Evolutionary conservation across 306 rosid genomes (phyloP).

Genomic region (Fragaria iinumae): DNA sequence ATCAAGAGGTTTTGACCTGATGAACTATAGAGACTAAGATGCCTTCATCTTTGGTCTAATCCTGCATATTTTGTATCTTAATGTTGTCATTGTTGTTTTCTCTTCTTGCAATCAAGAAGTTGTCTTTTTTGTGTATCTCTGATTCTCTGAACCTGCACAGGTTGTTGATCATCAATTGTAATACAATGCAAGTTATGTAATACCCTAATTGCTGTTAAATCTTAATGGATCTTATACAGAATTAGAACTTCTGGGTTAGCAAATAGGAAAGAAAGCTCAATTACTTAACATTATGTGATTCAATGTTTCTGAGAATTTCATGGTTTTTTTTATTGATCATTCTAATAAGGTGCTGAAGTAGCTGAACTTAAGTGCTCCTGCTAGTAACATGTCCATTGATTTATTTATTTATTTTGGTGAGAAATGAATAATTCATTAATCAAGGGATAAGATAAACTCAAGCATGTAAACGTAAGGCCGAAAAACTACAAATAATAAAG

Average conservation of each 20-base stretch:
- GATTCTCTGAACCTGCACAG: background rate
- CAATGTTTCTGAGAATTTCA: background rate
- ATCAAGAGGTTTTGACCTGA: slow-evolving; percentile 56
- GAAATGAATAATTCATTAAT: too few species aligned
- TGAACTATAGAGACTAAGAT: slow-evolving; percentile 24
- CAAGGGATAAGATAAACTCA: too few species aligned
- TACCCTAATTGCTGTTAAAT: background rate
- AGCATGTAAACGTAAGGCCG: too few species aligned
- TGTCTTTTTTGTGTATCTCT: background rate
- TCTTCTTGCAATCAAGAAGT: slow-evolving; percentile 19
- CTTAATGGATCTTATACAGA: background rate
- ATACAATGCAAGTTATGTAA: background rate
- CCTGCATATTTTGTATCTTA: slow-evolving; percentile 17
- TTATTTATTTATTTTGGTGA: too few species aligned
- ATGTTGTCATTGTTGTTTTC: slow-evolving; percentile 8
- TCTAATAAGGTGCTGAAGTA: background rate
- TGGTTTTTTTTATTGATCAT: background rate
- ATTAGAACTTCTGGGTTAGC: slow-evolving; percentile 14
- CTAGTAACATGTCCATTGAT: background rate
- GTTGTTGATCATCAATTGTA: background rate
- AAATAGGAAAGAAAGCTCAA: slow-evolving; percentile 24
- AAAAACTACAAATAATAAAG: too few species aligned
- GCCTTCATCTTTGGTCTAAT: slow-evolving; percentile 20
- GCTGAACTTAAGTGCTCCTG: background rate
- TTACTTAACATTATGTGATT: background rate